These are phyloP conservation scores for Trichoderma pleuroti DNA, from an alignment of 2,329 filamentous ascomycete species.

Conservation along the genomic window DNA sequence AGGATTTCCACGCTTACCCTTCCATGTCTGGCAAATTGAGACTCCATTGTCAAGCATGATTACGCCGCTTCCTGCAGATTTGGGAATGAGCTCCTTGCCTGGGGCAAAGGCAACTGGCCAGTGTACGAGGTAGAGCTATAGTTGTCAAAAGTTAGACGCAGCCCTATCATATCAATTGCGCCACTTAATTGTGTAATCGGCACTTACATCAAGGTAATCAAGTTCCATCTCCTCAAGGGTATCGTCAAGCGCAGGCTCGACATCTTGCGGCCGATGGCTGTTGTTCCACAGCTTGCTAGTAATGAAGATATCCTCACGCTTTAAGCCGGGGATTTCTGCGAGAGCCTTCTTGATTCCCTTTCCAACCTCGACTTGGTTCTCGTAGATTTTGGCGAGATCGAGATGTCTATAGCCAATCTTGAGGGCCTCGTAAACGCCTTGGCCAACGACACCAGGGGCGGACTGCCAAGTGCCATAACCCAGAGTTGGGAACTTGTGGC, in stretches of 20 bases:
- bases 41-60: conserved; percentile 44
- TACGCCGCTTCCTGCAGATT: conserved; percentile 29
- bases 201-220: conserved; percentile 52
- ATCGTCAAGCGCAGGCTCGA: conserved; percentile 52
- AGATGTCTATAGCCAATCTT: conserved; percentile 63
- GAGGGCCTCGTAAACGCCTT: conserved; percentile 61
- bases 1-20: conserved; percentile 20
- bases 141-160: not conserved
- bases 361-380: conserved; percentile 61
- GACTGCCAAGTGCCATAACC: conserved; percentile 66
- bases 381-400: conserved; percentile 52
- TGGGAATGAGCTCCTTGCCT: conserved; percentile 44
- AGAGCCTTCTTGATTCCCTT: conserved; percentile 49
- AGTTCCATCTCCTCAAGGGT: conserved; percentile 53
- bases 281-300: conserved; percentile 62
- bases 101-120: conserved; percentile 53
- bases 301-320: conserved; percentile 45
- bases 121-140: conserved; percentile 57
- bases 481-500: conserved; percentile 61
- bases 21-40: conserved; percentile 44
- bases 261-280: conserved; percentile 54
- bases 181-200: not conserved
- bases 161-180: not conserved
- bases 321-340: conserved; percentile 47
- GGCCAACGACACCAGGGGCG: conserved; percentile 58